These are phyloP conservation scores for Fusarium decemcellulare DNA, from an alignment of 2,329 filamentous ascomycete species.

Conservation along the genomic window DNA sequence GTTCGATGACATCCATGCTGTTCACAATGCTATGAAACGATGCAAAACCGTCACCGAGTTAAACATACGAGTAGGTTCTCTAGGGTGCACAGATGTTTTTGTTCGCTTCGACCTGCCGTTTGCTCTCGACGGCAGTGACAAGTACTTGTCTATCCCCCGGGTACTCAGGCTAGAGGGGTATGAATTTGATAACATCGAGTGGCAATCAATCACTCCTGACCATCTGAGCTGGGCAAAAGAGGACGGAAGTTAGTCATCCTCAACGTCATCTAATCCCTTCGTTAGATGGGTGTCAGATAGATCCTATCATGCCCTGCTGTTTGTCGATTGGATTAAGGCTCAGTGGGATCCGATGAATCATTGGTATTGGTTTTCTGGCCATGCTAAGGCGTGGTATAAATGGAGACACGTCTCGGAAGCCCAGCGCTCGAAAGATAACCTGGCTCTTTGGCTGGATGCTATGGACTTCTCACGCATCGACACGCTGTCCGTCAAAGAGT, in stretches of 20 bases:
- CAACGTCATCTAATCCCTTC: slow-evolving; percentile 1
- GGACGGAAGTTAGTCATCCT: slow-evolving; percentile 6
- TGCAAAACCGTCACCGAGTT: no score
- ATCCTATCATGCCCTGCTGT: not conserved
- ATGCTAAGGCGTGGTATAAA: not conserved
- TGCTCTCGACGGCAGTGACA: not conserved
- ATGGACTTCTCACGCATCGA: slow-evolving; percentile 16
- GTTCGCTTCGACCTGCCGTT: no score
- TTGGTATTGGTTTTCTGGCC: not conserved
- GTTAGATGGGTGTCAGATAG: not conserved
- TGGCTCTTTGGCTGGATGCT: slow-evolving; percentile 14
- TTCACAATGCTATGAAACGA: no score
- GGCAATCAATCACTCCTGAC: not conserved
- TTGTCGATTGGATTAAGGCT: not conserved
- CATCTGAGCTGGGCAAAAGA: slow-evolving; percentile 7
- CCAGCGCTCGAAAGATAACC: slow-evolving; percentile 9
- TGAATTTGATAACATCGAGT: not conserved
- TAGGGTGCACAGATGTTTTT: no score
- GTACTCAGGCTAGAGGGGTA: not conserved
- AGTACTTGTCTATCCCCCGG: not conserved
- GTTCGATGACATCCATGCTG: no score
- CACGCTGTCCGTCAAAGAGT: not conserved
- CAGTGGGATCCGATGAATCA: not conserved
- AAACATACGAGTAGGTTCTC: no score
- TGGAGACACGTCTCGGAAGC: not conserved